phyloP scores from a whole-genome alignment of 768 basidiomycete genomes.

The Tricholoma matsutake region DNA sequence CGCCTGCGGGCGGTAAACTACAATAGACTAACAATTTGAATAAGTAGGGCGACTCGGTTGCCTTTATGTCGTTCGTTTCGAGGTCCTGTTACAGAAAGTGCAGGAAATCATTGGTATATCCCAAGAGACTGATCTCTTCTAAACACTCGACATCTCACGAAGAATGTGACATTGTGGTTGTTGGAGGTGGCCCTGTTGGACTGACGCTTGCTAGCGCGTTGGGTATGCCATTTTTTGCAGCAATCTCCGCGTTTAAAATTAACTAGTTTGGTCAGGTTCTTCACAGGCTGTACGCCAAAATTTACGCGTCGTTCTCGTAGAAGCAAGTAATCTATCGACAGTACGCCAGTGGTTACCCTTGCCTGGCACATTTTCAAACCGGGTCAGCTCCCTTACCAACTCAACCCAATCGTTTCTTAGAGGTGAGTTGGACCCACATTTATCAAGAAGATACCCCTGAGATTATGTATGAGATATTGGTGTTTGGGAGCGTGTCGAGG shows the following conservation, averaged over 20 bases:
- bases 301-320: slow-evolving; percentile 69
- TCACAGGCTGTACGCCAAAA: slow-evolving; percentile 47
- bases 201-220: slow-evolving; percentile 86
- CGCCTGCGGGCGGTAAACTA: not conserved
- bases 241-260: not conserved
- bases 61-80: slow-evolving; percentile 5
- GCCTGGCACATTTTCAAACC: slow-evolving; percentile 64
- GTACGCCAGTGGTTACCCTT: slow-evolving; percentile 64
- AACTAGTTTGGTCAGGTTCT: slow-evolving; percentile 43
- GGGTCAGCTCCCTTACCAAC: slow-evolving; percentile 85
- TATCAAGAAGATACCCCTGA: not conserved
- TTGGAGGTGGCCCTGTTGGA: slow-evolving; percentile 92
- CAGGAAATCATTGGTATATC: not conserved
- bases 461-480: slow-evolving; percentile 57
- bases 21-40: no score
- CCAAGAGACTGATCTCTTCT: slow-evolving; percentile 8
- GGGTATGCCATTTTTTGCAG: slow-evolving; percentile 42
- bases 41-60: not conserved
- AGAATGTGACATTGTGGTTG: slow-evolving; percentile 86
- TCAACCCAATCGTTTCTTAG: slow-evolving; percentile 64
- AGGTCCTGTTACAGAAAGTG: not conserved
- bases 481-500: slow-evolving; percentile 78
- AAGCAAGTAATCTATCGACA: slow-evolving; percentile 73
- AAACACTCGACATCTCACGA: slow-evolving; percentile 21
- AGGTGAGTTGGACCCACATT: slow-evolving; percentile 38